Evolutionary conservation across 768 basidiomycete genomes (phyloP).

Genomic region (Boletus coccyginus): DNA sequence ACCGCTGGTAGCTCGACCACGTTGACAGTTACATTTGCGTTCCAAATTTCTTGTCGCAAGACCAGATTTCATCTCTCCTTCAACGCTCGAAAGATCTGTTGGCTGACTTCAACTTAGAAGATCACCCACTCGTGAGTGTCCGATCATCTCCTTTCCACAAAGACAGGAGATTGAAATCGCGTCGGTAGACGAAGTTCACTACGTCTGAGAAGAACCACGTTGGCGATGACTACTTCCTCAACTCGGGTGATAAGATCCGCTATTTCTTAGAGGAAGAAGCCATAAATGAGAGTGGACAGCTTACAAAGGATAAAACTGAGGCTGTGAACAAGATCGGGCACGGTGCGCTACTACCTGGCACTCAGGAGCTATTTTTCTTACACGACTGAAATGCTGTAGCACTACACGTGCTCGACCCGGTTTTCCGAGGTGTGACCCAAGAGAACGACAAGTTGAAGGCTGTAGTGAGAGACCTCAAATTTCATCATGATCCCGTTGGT

Average conservation of each 20-base stretch:
- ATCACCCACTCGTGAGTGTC: slow-evolving; percentile 74
- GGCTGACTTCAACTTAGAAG: slow-evolving; percentile 69
- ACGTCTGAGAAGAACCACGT: slow-evolving; percentile 72
- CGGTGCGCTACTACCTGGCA: slow-evolving; percentile 41
- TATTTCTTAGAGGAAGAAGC: slow-evolving; percentile 95
- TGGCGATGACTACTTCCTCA: slow-evolving; percentile 92
- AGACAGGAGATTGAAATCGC: background rate
- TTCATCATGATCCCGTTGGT: slow-evolving; percentile 86
- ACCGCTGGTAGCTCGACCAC: background rate
- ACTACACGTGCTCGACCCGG: slow-evolving; percentile 81
- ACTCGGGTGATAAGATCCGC: slow-evolving; percentile 91
- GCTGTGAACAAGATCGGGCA: slow-evolving; percentile 97
- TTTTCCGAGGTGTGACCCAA: slow-evolving; percentile 76
- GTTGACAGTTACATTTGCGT: slow-evolving; percentile 71
- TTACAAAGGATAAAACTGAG: slow-evolving; percentile 67
- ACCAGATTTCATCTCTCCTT: slow-evolving; percentile 61
- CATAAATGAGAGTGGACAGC: slow-evolving; percentile 61
- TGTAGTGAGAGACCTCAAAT: slow-evolving; percentile 74
- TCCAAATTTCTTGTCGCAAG: slow-evolving; percentile 62
- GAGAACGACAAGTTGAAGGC: slow-evolving; percentile 69
- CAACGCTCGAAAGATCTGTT: slow-evolving; percentile 71
- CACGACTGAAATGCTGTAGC: slow-evolving; percentile 40
- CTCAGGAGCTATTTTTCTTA: background rate
- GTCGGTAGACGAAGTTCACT: slow-evolving; percentile 79
- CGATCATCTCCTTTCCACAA: background rate